These are phyloP conservation scores for Suillus americanus DNA, from an alignment of 768 basidiomycete genomes.

Conservation along the genomic window DNA sequence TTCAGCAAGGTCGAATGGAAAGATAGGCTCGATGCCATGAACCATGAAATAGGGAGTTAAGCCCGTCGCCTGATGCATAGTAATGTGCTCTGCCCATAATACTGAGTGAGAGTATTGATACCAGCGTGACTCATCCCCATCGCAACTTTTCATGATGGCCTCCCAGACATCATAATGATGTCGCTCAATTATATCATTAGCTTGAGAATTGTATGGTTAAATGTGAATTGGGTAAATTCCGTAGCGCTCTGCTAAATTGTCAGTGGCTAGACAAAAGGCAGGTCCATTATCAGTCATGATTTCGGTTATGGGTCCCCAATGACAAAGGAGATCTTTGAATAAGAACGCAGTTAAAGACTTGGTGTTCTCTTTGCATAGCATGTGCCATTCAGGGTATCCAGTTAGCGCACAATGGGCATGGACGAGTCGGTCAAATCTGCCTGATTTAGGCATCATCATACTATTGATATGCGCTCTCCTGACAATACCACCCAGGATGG, in stretches of 20 bases:
- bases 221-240: neutral
- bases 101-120: too few species aligned
- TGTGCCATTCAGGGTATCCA: slow-evolving; percentile 24
- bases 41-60: too few species aligned
- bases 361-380: slow-evolving; percentile 25
- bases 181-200: neutral
- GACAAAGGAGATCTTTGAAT: slow-evolving; percentile 22
- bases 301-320: slow-evolving; percentile 4
- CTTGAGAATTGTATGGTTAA: neutral
- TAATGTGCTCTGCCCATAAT: too few species aligned
- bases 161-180: too few species aligned
- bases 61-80: too few species aligned
- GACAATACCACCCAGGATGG: neutral
- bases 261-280: neutral
- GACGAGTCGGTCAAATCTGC: slow-evolving; percentile 19
- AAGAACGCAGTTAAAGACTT: slow-evolving; percentile 5
- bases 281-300: neutral
- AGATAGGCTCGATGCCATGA: too few species aligned
- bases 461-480: neutral
- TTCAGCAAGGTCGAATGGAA: too few species aligned
- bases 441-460: slow-evolving; percentile 3
- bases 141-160: too few species aligned
- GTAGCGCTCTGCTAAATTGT: neutral
- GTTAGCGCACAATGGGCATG: neutral
- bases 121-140: too few species aligned